Evolutionary conservation across 192 early-diverging fungal species (phyloP).

Genomic region (Umbelopsis sp.): DNA sequence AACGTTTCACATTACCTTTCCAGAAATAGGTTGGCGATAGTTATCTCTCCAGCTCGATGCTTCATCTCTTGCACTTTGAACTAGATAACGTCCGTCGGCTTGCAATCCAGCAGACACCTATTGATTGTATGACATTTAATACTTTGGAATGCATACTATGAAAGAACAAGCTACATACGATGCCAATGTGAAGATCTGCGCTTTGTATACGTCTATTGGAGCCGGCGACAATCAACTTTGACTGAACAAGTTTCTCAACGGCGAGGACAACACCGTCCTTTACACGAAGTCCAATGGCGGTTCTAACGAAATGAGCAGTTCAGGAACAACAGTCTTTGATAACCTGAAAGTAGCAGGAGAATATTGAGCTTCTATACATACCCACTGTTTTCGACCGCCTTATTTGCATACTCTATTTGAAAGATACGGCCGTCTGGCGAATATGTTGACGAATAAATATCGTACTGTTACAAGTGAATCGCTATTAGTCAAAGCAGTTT

Average conservation of each 20-base stretch:
- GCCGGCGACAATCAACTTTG: slow-evolving; percentile 90
- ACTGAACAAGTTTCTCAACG: slow-evolving; percentile 93
- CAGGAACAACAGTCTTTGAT: neutral
- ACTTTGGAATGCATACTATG: neutral
- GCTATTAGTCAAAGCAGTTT: slow-evolving; percentile 17
- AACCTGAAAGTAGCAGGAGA: neutral
- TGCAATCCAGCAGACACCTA: slow-evolving; percentile 90
- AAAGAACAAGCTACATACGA: slow-evolving; percentile 57
- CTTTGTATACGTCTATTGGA: slow-evolving; percentile 94
- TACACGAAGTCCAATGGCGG: slow-evolving; percentile 90
- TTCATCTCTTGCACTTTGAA: slow-evolving; percentile 89
- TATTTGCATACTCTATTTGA: slow-evolving; percentile 98
- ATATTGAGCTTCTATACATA: slow-evolving; percentile 38
- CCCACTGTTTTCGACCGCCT: slow-evolving; percentile 99
- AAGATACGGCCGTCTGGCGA: slow-evolving; percentile 99
- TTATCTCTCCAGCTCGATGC: slow-evolving; percentile 85
- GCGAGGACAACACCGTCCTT: slow-evolving; percentile 97
- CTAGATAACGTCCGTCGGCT: slow-evolving; percentile 90
- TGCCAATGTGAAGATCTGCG: slow-evolving; percentile 90
- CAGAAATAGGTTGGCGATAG: slow-evolving; percentile 84
- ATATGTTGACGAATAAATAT: slow-evolving; percentile 97
- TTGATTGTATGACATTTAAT: neutral
- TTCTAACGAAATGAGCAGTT: slow-evolving; percentile 54
- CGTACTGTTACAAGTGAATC: slow-evolving; percentile 69
- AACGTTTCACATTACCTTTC: slow-evolving; percentile 53